Evolutionary conservation across 2,329 filamentous ascomycete genomes (phyloP).

Genomic region (Cytospora piceae): DNA sequence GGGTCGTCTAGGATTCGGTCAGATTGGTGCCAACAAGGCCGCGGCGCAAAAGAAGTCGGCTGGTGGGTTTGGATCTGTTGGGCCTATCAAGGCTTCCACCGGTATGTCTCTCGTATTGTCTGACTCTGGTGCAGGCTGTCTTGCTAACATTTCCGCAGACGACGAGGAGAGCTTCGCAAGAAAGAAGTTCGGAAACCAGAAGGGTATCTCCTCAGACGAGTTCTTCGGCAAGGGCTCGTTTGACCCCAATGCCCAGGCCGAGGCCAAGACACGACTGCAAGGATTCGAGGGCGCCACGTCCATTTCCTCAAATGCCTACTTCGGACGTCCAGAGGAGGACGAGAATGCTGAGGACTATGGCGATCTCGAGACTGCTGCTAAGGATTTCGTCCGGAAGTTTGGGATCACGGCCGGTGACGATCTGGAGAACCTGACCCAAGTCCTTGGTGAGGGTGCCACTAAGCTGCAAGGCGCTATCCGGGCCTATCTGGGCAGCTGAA

Average conservation of each 20-base stretch:
- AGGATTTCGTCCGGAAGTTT: conserved; percentile 94
- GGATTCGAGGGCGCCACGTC: conserved; percentile 90
- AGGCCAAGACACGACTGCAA: conserved; percentile 85
- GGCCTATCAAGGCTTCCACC: conserved; percentile 69
- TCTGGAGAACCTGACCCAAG: conserved; percentile 82
- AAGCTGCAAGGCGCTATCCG: conserved; percentile 78
- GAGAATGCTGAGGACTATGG: conserved; percentile 75
- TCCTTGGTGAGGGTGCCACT: conserved; percentile 83
- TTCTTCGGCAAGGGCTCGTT: conserved; percentile 93
- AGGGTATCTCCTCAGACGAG: conserved; percentile 96
- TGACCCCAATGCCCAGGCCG: conserved; percentile 77
- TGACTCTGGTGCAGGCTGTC: conserved; percentile 5
- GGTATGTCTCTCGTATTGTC: conserved; percentile 53
- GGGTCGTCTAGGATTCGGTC: conserved; percentile 82
- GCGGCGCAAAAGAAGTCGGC: conserved; percentile 64
- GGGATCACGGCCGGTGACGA: conserved; percentile 96
- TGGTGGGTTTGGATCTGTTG: conserved; percentile 85
- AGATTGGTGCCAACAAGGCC: conserved; percentile 69
- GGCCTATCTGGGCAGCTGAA: conserved; percentile 64
- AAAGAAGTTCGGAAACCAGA: conserved; percentile 87
- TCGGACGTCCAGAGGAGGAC: conserved; percentile 85
- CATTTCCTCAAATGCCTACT: conserved; percentile 97
- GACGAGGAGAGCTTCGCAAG: conserved; percentile 85
- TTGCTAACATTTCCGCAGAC: conserved; percentile 47
- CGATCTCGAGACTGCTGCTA: conserved; percentile 89